Percentiles rank a stretch among this genome's conserved stretches.
Conservation (phyloP, 106 monocot genomes). For the Posidonia australis region DNA sequence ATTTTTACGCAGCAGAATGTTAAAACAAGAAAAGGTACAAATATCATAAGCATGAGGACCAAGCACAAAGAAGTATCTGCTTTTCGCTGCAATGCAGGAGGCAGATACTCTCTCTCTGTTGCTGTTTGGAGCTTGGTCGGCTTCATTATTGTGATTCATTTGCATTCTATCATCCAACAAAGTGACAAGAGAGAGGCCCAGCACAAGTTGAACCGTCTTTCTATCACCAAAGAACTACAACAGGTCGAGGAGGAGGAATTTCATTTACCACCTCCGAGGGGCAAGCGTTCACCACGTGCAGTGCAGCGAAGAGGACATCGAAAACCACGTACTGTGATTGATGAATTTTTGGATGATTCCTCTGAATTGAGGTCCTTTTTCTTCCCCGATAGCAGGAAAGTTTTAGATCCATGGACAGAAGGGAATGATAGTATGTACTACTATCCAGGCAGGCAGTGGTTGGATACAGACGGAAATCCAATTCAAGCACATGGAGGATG, state of each 20-base stretch:
- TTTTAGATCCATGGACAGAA: constrained; percentile 36
- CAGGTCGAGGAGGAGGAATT: constrained; percentile 71
- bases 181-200: constrained; percentile 17
- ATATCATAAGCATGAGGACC: constrained; percentile 59
- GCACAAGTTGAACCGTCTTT: constrained; percentile 13
- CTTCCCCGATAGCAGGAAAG: constrained; percentile 49
- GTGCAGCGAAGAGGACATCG: constrained; percentile 54
- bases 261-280: constrained; percentile 44
- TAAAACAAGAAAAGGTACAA: constrained; percentile 27
- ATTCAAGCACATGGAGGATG: constrained; percentile 98
- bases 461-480: constrained; percentile 84
- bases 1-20: neutral
- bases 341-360: constrained; percentile 80
- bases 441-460: constrained; percentile 65
- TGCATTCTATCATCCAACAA: constrained; percentile 27
- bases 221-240: constrained; percentile 41
- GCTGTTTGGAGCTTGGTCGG: constrained; percentile 48
- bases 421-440: constrained; percentile 56
- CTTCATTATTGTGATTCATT: constrained; percentile 43
- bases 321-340: constrained; percentile 43
- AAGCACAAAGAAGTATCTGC: constrained; percentile 67
- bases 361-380: constrained; percentile 62
- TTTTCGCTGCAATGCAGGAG: constrained; percentile 67
- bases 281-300: constrained; percentile 51
- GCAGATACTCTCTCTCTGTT: constrained; percentile 30